Conservation (phyloP, 306 rosid species). For the Macrotyloma uniflorum region DNA sequence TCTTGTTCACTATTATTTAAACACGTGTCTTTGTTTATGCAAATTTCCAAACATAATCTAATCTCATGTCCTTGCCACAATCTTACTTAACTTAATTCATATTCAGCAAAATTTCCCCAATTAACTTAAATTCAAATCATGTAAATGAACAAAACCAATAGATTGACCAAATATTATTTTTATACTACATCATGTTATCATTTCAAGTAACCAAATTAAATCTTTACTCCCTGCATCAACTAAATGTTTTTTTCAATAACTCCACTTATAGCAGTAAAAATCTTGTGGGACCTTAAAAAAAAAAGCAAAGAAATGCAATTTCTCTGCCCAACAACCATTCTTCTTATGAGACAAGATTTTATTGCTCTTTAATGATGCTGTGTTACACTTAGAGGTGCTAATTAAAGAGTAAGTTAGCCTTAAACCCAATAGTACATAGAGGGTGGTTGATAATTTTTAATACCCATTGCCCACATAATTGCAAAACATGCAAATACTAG, state of each 20-base stretch:
- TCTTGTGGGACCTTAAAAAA: neutral
- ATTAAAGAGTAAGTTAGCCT: no score
- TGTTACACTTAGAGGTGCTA: no score
- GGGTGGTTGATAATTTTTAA: neutral
- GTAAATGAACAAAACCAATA: no score
- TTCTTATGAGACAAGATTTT: neutral
- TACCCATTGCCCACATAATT: neutral
- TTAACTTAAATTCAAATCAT: neutral
- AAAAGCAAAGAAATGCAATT: neutral
- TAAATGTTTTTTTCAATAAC: no score
- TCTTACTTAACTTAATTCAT: neutral
- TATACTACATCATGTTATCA: no score
- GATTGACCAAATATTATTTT: no score
- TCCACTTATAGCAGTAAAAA: no score
- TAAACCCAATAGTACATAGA: neutral
- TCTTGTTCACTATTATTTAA: neutral
- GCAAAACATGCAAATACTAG: no score
- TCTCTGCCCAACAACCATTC: neutral
- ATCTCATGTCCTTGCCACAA: neutral
- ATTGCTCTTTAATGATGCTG: no score
- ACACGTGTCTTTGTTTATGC: neutral
- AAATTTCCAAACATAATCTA: no score
- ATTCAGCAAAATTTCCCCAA: neutral
- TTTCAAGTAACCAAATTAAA: no score
- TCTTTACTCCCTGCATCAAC: no score